Conservation (phyloP, 768 basidiomycete species). For the Lanmaoa rubissima region DNA sequence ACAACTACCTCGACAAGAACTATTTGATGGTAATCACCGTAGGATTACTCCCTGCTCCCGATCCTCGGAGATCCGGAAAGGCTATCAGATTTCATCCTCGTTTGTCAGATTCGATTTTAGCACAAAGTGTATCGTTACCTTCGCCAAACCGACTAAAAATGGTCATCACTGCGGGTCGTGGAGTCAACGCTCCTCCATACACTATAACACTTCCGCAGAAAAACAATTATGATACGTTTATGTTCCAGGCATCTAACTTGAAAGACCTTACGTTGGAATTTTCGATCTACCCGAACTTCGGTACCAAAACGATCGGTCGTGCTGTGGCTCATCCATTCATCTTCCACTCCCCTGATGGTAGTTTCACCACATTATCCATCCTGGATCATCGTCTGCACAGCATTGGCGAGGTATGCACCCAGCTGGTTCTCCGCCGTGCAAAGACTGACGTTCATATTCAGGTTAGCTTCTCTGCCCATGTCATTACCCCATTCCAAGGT, state of each 20-base stretch:
- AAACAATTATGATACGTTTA: conserved; percentile 68
- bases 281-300: conserved; percentile 96
- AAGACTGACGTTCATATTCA: conserved; percentile 30
- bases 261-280: conserved; percentile 81
- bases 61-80: conserved; percentile 35
- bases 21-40: conserved; percentile 85
- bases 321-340: conserved; percentile 81
- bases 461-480: conserved; percentile 86
- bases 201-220: conserved; percentile 83
- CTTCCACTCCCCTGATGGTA: conserved; percentile 56
- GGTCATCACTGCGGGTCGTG: conserved; percentile 88
- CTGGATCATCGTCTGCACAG: conserved; percentile 90
- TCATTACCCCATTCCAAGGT: conserved; percentile 86
- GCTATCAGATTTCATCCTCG: conserved; percentile 72
- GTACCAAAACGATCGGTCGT: conserved; percentile 93
- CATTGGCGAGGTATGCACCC: conserved; percentile 77
- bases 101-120: conserved; percentile 64
- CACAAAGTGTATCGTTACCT: conserved; percentile 64
- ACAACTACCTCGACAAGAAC: conserved; percentile 88
- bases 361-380: conserved; percentile 68
- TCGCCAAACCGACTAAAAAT: conserved; percentile 83
- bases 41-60: conserved; percentile 48
- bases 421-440: not conserved
- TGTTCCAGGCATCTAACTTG: conserved; percentile 81
- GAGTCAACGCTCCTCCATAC: conserved; percentile 84